Percentiles rank a stretch among this genome's conserved stretches.
Conservation (phyloP, 345 rosid species). For the Rhizophora apiculata region DNA sequence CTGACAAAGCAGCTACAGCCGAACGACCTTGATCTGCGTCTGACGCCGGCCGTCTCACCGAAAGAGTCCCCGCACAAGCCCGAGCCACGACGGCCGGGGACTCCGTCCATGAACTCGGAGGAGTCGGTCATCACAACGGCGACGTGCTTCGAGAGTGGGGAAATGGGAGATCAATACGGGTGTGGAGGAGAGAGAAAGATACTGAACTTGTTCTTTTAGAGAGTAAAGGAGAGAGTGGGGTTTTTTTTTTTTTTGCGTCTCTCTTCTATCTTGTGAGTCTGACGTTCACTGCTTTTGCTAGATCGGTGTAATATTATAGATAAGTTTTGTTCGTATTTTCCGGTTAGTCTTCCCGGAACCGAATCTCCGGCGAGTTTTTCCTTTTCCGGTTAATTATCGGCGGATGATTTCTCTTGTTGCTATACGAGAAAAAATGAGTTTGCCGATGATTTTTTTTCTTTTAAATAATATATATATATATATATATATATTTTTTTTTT, state of each 20-base stretch:
- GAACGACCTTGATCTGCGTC: conserved; percentile 66
- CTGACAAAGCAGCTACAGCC: conserved; percentile 17
- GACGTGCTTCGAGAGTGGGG: conserved; percentile 53
- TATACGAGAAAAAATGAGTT: conserved; percentile 50
- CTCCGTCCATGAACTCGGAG: conserved; percentile 89
- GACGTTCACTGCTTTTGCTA: conserved; percentile 15
- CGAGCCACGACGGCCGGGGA: conserved; percentile 44
- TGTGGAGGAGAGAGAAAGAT: conserved; percentile 45
- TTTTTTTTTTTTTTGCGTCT: background rate
- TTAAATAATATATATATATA: too few relatives aligned
- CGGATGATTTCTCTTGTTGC: conserved; percentile 48
- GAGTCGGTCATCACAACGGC: conserved; percentile 60
- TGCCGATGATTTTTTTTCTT: conserved; percentile 31
- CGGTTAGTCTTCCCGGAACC: conserved; percentile 22
- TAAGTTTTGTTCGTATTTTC: background rate
- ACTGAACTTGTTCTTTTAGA: conserved; percentile 52
- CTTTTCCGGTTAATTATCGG: conserved; percentile 30
- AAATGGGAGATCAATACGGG: conserved; percentile 24
- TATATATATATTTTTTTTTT: background rate
- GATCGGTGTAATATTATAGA: conserved; percentile 14
- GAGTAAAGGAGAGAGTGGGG: conserved; percentile 3
- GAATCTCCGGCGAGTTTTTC: conserved; percentile 42
- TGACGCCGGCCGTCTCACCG: conserved; percentile 36
- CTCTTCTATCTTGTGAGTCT: conserved; percentile 20
- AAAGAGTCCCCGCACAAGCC: conserved; percentile 26